These are phyloP conservation scores for Carex scoparia DNA, from an alignment of 176 grass and related monocot genomes.

Conservation along the genomic window DNA sequence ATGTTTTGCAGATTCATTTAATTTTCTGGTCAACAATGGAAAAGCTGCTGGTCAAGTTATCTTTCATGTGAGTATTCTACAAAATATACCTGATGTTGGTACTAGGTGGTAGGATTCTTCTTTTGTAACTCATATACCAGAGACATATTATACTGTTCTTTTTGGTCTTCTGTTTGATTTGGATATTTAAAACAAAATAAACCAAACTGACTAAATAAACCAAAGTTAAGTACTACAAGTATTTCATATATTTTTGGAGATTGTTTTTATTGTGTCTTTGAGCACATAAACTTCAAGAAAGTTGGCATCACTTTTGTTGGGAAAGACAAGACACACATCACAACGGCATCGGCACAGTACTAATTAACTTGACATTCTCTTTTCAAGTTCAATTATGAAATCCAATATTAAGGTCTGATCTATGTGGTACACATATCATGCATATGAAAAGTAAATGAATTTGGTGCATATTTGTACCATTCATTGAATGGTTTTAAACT, in stretches of 20 bases:
- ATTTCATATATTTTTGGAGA: too few relatives aligned
- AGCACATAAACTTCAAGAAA: too few relatives aligned
- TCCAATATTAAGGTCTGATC: not conserved
- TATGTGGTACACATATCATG: not conserved
- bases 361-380: not conserved
- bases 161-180: not conserved
- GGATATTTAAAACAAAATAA: not conserved
- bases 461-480: not conserved
- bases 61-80: constrained; percentile 56
- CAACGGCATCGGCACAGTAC: not conserved
- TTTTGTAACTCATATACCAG: not conserved
- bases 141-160: not conserved
- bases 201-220: not conserved
- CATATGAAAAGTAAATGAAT: not conserved
- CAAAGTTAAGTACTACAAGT: not conserved
- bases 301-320: too few relatives aligned
- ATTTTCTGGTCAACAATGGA: constrained; percentile 82
- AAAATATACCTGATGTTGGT: not conserved
- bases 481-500: not conserved
- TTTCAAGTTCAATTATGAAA: not conserved
- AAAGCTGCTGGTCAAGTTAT: constrained; percentile 69
- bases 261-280: too few relatives aligned
- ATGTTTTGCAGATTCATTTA: constrained; percentile 60
- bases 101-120: not conserved
- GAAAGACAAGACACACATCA: too few relatives aligned